Conservation (phyloP, 768 basidiomycete genomes). For the Favolaschia claudopus region DNA sequence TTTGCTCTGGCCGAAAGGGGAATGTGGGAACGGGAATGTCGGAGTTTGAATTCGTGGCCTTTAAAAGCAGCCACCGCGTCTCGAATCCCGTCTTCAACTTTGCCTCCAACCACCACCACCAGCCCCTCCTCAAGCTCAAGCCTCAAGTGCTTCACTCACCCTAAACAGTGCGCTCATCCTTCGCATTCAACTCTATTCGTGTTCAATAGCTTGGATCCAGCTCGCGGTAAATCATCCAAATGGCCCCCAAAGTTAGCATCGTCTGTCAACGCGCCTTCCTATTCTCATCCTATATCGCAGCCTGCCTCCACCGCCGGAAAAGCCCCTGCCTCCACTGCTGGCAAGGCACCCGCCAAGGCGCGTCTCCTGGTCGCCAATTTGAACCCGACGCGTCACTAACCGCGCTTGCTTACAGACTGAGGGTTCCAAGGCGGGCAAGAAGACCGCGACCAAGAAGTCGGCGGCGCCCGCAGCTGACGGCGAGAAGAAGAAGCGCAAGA, state of each 20-base stretch:
- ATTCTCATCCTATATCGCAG: conserved; percentile 32
- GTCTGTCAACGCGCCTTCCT: neutral
- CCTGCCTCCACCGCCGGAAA: conserved; percentile 80
- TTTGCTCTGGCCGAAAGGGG: neutral
- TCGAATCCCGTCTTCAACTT: conserved; percentile 3
- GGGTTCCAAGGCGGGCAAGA: conserved; percentile 62
- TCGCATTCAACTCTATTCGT: conserved; percentile 1
- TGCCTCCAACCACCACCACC: conserved; percentile 22
- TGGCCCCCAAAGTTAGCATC: conserved; percentile 42
- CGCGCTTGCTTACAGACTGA: conserved; percentile 20
- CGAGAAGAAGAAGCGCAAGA: conserved; percentile 84
- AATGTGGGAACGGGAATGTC: conserved; percentile 14
- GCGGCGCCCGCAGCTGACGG: conserved; percentile 56
- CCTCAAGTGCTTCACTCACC: neutral
- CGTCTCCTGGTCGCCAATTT: neutral
- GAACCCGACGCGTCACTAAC: conserved; percentile 1
- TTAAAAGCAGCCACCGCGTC: conserved; percentile 16
- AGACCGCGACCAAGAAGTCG: conserved; percentile 64
- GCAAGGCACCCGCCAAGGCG: conserved; percentile 67
- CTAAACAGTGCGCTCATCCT: neutral
- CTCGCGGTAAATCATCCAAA: conserved; percentile 38
- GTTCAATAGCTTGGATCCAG: conserved; percentile 7
- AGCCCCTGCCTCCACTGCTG: conserved; percentile 69
- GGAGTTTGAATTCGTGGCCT: conserved; percentile 16
- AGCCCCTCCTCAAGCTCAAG: neutral